Evolutionary conservation across 2,329 filamentous ascomycete species (phyloP).

Genomic region (Colletotrichum higginsianum): DNA sequence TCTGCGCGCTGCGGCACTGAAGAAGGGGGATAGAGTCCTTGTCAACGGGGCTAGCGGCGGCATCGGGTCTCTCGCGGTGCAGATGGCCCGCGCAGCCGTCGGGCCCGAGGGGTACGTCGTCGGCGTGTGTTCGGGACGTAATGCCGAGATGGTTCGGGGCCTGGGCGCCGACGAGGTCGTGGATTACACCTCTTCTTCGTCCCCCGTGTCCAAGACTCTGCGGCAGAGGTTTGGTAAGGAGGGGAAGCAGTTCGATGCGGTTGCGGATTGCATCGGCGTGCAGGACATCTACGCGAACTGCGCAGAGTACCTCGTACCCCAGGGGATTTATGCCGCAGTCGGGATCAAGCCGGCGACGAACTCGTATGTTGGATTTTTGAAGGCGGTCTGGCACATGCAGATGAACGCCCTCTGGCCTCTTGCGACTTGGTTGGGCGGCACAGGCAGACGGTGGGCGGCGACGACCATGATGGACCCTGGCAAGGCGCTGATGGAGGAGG

Average conservation of each 20-base stretch:
- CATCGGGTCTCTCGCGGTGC: constrained; percentile 62
- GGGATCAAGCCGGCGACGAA: constrained; percentile 56
- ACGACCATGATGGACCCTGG: constrained; percentile 54
- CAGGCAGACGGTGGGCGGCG: constrained; percentile 53
- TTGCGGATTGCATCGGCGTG: constrained; percentile 66
- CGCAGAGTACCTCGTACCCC: constrained; percentile 55
- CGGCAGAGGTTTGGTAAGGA: constrained; percentile 16
- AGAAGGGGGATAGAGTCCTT: constrained; percentile 58
- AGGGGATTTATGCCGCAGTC: constrained; percentile 58
- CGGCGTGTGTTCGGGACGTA: constrained; percentile 63
- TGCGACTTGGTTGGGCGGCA: constrained; percentile 54
- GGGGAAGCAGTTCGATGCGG: constrained; percentile 55
- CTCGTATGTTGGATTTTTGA: constrained; percentile 49
- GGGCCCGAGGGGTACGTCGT: constrained; percentile 59
- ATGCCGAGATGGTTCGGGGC: constrained; percentile 59
- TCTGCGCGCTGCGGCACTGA: constrained; percentile 54
- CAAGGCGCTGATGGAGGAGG: constrained; percentile 50
- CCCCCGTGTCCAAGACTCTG: not conserved
- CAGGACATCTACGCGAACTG: constrained; percentile 61
- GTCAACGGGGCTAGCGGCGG: constrained; percentile 68
- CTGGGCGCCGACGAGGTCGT: constrained; percentile 66
- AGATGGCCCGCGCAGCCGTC: constrained; percentile 58
- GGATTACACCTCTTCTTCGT: constrained; percentile 5
- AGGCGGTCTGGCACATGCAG: constrained; percentile 53
- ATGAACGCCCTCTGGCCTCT: constrained; percentile 57